Evolutionary conservation across 176 grass and related monocot genomes (phyloP).

Genomic region (Alloteropsis semialata): DNA sequence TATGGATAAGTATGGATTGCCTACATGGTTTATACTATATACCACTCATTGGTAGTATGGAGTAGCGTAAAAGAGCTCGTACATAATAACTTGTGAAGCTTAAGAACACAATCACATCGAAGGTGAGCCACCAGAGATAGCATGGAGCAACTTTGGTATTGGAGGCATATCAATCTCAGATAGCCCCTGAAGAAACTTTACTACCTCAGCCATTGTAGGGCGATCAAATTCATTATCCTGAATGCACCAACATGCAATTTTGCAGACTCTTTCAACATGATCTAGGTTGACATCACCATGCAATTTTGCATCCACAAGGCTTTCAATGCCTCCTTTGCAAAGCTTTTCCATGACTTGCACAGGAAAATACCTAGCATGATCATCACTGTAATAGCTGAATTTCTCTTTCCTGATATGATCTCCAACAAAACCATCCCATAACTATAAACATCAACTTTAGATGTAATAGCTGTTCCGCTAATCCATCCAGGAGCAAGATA

Average conservation of each 20-base stretch:
- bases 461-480: constrained; percentile 10
- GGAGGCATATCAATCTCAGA: constrained; percentile 15
- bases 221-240: constrained; percentile 38
- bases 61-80: too few species aligned
- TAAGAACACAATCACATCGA: neutral
- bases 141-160: constrained; percentile 32
- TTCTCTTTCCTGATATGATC: constrained; percentile 38
- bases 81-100: too few species aligned
- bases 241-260: constrained; percentile 51
- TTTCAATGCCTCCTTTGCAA: neutral
- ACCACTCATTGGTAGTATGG: too few species aligned
- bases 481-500: constrained; percentile 41
- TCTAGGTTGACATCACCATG: constrained; percentile 3
- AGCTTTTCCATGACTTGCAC: constrained; percentile 13
- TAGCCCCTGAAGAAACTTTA: constrained; percentile 31
- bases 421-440: constrained; percentile 38
- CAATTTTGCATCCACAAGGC: constrained; percentile 29
- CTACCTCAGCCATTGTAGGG: constrained; percentile 33
- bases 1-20: too few species aligned
- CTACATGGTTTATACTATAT: too few species aligned
- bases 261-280: constrained; percentile 41
- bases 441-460: constrained; percentile 30
- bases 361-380: constrained; percentile 29
- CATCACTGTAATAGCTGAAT: neutral
- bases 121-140: neutral